Percentiles rank a stretch among this genome's conserved stretches.
Conservation (phyloP, 2,329 filamentous ascomycete genomes). For the Didymella arachidicola region DNA sequence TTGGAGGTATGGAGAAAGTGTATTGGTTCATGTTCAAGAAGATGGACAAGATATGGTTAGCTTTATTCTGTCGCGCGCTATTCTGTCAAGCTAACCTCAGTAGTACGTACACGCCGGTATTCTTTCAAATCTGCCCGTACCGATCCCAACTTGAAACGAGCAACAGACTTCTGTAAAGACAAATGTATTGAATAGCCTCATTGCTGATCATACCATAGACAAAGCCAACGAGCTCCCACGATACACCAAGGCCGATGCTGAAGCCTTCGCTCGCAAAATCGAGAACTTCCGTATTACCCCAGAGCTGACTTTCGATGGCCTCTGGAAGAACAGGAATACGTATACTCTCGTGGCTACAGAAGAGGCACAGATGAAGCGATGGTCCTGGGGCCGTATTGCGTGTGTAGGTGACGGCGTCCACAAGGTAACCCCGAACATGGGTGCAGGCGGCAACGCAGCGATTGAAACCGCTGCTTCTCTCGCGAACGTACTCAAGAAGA, state of each 20-base stretch:
- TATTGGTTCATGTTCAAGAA: conserved; percentile 43
- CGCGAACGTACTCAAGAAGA: conserved; percentile 23
- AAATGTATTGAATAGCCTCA: not conserved
- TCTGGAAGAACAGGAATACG: conserved; percentile 40
- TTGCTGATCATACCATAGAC: conserved; percentile 23
- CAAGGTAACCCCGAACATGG: conserved; percentile 45
- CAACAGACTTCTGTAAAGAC: not conserved
- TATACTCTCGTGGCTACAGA: conserved; percentile 40
- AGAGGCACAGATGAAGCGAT: conserved; percentile 51
- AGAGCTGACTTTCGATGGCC: conserved; percentile 42
- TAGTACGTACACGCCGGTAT: conserved; percentile 13
- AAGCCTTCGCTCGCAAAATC: conserved; percentile 35
- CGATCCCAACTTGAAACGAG: not conserved
- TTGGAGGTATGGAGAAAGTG: conserved; percentile 28
- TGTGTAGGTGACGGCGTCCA: conserved; percentile 54
- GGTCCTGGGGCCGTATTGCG: conserved; percentile 52
- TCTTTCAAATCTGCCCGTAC: not conserved
- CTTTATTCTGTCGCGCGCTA: not conserved
- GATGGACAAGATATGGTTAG: conserved; percentile 28
- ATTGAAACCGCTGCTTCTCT: conserved; percentile 31
- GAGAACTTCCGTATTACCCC: conserved; percentile 35
- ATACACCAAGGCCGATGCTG: conserved; percentile 46
- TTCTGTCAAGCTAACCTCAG: not conserved
- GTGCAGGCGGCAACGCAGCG: conserved; percentile 30
- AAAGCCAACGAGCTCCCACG: conserved; percentile 35